Percentiles rank a stretch among this genome's conserved stretches.
These are phyloP conservation scores for Geotrichum aggregatum DNA, from an alignment of 1,139 yeast species.

Conservation along the genomic window DNA sequence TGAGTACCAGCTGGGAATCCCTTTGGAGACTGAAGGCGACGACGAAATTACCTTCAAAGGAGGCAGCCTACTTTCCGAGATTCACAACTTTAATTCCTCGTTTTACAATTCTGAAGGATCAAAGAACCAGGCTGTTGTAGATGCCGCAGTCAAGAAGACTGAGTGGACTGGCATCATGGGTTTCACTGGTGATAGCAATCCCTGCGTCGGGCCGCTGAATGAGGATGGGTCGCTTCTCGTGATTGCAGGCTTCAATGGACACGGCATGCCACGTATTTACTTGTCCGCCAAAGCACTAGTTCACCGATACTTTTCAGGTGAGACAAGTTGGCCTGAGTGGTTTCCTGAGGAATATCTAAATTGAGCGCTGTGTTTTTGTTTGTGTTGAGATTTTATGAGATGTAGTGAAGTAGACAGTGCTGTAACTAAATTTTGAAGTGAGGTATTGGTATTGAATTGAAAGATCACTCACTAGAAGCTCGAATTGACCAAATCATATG, in stretches of 20 bases:
- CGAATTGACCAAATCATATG: no score
- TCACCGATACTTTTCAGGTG: slow-evolving; percentile 18
- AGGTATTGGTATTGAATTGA: no score
- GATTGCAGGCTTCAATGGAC: slow-evolving; percentile 47
- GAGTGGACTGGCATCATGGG: slow-evolving; percentile 47
- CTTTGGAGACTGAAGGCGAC: background rate
- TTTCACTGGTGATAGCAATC: slow-evolving; percentile 38
- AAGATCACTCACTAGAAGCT: no score
- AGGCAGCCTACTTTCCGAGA: background rate
- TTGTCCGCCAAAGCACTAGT: slow-evolving; percentile 30
- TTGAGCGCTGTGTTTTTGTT: background rate
- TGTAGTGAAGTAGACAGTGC: background rate
- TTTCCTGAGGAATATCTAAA: slow-evolving; percentile 26
- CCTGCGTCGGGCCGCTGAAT: slow-evolving; percentile 38
- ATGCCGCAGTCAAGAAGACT: slow-evolving; percentile 22
- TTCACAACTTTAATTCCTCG: background rate
- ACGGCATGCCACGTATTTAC: slow-evolving; percentile 48
- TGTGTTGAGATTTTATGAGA: no score
- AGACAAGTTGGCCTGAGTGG: slow-evolving; percentile 28
- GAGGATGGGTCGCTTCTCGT: slow-evolving; percentile 32
- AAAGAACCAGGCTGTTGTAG: background rate
- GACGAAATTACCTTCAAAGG: background rate
- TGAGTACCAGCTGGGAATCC: slow-evolving; percentile 24
- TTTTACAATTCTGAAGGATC: background rate
- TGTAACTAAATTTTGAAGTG: background rate